Conservation (phyloP, 2,329 filamentous ascomycete genomes). For the Fusarium veterinarium region DNA sequence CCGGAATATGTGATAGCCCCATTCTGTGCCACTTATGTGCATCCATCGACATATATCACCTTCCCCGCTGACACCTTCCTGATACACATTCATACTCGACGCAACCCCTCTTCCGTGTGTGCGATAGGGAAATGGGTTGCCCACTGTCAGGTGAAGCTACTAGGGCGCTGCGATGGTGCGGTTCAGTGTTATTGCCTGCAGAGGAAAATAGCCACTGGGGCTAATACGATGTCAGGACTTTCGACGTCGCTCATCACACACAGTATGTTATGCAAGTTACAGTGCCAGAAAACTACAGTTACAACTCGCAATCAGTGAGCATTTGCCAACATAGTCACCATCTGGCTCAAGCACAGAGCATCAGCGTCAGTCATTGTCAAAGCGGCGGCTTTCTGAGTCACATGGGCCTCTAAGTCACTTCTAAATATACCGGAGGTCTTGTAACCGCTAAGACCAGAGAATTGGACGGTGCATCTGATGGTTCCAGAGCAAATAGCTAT, state of each 20-base stretch:
- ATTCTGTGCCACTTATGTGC: background rate
- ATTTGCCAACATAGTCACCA: accelerated
- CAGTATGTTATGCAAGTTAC: background rate
- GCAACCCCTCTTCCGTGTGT: background rate
- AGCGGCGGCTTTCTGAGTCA: accelerated
- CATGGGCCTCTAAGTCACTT: accelerated
- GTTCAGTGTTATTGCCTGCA: accelerated
- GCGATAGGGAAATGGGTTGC: accelerated
- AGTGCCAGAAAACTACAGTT: accelerated
- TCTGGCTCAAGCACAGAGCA: accelerated
- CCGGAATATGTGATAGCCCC: background rate
- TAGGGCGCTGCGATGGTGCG: accelerated
- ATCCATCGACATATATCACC: background rate
- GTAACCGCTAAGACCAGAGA: accelerated
- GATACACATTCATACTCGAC: accelerated
- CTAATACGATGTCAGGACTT: background rate
- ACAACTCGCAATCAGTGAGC: accelerated
- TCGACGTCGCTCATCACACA: accelerated
- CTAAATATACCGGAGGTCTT: accelerated
- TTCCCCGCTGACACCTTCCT: background rate
- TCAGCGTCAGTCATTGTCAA: accelerated
- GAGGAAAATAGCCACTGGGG: accelerated
- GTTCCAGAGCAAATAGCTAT: too few species aligned
- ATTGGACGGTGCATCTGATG: accelerated
- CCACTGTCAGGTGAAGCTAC: background rate